A percentile compares a stretch with the other conserved stretches of the same genome.
These are phyloP conservation scores for Nicotiana knightiana DNA, from an alignment of 257 asterid genomes.

Conservation along the genomic window DNA sequence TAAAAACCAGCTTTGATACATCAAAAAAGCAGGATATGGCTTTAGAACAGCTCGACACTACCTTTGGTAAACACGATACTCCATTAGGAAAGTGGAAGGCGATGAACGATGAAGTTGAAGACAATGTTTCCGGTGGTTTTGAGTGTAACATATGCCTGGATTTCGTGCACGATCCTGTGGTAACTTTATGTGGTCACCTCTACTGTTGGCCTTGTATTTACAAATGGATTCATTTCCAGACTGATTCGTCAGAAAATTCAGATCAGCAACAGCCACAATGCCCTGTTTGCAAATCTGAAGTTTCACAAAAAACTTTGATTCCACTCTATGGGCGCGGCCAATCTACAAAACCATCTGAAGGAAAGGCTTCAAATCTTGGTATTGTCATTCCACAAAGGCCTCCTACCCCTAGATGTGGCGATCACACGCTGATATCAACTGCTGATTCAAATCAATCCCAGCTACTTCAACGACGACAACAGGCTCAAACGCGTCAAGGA, in stretches of 20 bases:
- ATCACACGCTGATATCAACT: conserved; percentile 4
- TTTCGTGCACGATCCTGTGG: conserved; percentile 62
- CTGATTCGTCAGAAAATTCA: conserved; percentile 17
- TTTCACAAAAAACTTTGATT: conserved; percentile 48
- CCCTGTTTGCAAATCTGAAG: conserved; percentile 66
- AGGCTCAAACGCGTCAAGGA: conserved; percentile 11
- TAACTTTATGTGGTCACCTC: conserved; percentile 85
- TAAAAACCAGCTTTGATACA: background rate
- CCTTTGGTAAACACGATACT: background rate
- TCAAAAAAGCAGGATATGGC: background rate
- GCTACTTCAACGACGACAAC: conserved; percentile 26
- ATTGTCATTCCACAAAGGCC: conserved; percentile 54
- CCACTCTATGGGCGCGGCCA: conserved; percentile 73
- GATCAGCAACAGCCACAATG: conserved; percentile 46
- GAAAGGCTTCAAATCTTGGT: conserved; percentile 21
- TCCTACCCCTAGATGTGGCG: conserved; percentile 33
- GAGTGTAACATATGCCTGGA: conserved; percentile 82
- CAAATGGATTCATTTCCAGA: conserved; percentile 52
- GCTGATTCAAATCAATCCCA: conserved; percentile 16
- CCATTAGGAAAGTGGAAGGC: conserved; percentile 31
- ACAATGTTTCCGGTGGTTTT: conserved; percentile 36
- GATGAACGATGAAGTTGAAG: conserved; percentile 25
- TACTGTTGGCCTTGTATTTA: conserved; percentile 89
- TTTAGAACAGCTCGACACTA: conserved; percentile 6
- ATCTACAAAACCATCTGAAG: conserved; percentile 26